Percentiles rank a stretch among this genome's conserved stretches.
Conservation (phyloP, 2,329 filamentous ascomycete genomes). For the Domatiomyces catenatus region DNA sequence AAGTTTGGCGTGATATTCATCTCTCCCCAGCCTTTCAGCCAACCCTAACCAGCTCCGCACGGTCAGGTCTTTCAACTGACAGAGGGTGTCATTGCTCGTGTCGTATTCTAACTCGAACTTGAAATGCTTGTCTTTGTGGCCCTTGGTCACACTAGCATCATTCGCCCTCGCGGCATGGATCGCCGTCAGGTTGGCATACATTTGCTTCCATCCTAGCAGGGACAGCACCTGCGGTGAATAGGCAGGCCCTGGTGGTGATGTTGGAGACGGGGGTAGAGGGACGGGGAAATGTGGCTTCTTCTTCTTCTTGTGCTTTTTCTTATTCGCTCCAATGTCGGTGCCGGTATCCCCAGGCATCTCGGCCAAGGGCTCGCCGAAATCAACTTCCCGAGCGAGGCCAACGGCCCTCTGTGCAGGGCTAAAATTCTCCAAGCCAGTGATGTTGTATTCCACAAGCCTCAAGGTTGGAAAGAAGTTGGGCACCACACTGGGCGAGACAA, state of each 20-base stretch:
- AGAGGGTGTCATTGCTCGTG: constrained; percentile 61
- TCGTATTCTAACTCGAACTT: constrained; percentile 71
- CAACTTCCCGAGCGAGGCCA: constrained; percentile 4
- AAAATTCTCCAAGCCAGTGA: constrained; percentile 52
- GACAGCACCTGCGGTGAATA: constrained; percentile 76
- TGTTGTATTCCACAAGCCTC: constrained; percentile 90
- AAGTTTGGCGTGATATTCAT: constrained; percentile 1
- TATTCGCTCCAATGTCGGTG: constrained; percentile 22
- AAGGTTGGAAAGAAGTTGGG: constrained; percentile 85
- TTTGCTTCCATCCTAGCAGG: constrained; percentile 69
- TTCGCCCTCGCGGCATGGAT: constrained; percentile 57
- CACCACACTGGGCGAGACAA: constrained; percentile 75
- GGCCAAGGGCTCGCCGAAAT: not conserved
- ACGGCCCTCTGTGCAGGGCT: constrained; percentile 10
- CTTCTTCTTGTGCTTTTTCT: constrained; percentile 34
- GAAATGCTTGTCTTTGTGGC: constrained; percentile 48
- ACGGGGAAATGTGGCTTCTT: constrained; percentile 47
- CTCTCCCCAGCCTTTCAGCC: constrained; percentile 59
- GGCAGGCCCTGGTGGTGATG: constrained; percentile 65
- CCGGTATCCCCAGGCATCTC: not conserved
- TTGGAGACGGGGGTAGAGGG: constrained; percentile 58
- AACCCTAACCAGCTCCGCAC: constrained; percentile 66
- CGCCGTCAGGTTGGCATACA: constrained; percentile 81
- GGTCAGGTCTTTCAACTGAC: constrained; percentile 66
- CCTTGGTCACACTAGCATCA: constrained; percentile 17